Evolutionary conservation across 306 rosid genomes (phyloP).

Genomic region (Benincasa hispida): DNA sequence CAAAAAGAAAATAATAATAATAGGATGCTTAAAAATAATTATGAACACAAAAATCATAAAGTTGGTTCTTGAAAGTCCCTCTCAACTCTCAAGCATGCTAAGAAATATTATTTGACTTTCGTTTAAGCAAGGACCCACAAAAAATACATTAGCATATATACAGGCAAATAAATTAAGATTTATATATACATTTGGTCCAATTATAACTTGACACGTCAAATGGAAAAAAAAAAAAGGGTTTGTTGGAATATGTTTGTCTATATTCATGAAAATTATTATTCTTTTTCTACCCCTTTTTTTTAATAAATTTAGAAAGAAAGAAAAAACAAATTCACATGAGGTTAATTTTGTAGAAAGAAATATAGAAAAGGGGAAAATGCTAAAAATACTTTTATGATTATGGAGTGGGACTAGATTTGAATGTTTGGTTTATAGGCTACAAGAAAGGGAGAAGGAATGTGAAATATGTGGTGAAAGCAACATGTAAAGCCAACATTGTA

Average conservation of each 20-base stretch:
- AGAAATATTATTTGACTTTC: not conserved
- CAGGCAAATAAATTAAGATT: not conserved
- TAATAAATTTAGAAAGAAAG: not conserved
- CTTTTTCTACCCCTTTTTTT: not conserved
- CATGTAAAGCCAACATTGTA: not conserved
- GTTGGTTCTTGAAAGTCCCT: not conserved
- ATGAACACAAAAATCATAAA: not conserved
- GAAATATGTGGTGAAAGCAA: conserved; percentile 31
- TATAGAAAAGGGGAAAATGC: conserved; percentile 15
- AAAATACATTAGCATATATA: not conserved
- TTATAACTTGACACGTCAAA: not conserved
- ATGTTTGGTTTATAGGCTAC: conserved; percentile 5
- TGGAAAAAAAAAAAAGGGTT: not conserved
- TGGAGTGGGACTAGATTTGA: not conserved
- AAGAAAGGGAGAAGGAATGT: conserved; percentile 21
- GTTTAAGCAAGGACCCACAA: not conserved
- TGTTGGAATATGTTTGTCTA: not conserved
- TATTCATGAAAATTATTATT: not conserved
- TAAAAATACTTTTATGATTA: not conserved
- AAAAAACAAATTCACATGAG: not conserved
- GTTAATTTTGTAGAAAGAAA: conserved; percentile 19
- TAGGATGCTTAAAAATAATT: too few species aligned
- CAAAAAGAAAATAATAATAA: too few species aligned
- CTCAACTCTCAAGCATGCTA: not conserved
- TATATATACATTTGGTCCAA: not conserved